Evolutionary conservation across 208 protist species (phyloP).

Genomic region (Crithidia brevicula): DNA sequence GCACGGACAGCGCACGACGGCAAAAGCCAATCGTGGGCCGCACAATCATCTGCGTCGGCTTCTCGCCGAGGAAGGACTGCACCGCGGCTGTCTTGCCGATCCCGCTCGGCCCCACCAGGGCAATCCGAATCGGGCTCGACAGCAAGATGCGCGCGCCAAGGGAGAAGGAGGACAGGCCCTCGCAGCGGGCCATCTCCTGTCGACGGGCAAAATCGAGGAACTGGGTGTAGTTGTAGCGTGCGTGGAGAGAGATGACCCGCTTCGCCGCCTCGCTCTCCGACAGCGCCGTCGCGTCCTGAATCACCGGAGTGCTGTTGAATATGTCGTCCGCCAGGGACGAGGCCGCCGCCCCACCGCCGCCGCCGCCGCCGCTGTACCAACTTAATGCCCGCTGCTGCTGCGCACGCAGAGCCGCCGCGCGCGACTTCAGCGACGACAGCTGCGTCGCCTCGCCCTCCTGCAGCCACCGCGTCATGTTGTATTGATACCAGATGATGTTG

Average conservation of each 20-base stretch:
- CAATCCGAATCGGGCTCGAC: slow-evolving; percentile 74
- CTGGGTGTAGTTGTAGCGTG: slow-evolving; percentile 89
- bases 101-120: slow-evolving; percentile 70
- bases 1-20: slow-evolving; percentile 47
- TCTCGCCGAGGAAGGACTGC: slow-evolving; percentile 45
- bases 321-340: slow-evolving; percentile 14
- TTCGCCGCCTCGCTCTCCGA: slow-evolving; percentile 70
- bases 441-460: slow-evolving; percentile 50
- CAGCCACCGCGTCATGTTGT: slow-evolving; percentile 77
- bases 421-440: slow-evolving; percentile 29
- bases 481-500: slow-evolving; percentile 89
- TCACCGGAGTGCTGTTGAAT: slow-evolving; percentile 19
- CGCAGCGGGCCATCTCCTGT: slow-evolving; percentile 77
- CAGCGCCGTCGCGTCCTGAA: slow-evolving; percentile 53
- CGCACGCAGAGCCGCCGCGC: slow-evolving; percentile 3
- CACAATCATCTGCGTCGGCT: slow-evolving; percentile 17
- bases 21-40: slow-evolving; percentile 71
- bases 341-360: not conserved
- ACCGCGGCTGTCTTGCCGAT: slow-evolving; percentile 78
- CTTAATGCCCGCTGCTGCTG: slow-evolving; percentile 16
- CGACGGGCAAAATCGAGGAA: slow-evolving; percentile 85
- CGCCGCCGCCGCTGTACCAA: slow-evolving; percentile 14
- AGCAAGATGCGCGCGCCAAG: slow-evolving; percentile 68
- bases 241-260: slow-evolving; percentile 84
- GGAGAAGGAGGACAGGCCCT: slow-evolving; percentile 79